These are phyloP conservation scores for Colletotrichum ledebouriae DNA, from an alignment of 2,329 filamentous ascomycete species.

Conservation along the genomic window DNA sequence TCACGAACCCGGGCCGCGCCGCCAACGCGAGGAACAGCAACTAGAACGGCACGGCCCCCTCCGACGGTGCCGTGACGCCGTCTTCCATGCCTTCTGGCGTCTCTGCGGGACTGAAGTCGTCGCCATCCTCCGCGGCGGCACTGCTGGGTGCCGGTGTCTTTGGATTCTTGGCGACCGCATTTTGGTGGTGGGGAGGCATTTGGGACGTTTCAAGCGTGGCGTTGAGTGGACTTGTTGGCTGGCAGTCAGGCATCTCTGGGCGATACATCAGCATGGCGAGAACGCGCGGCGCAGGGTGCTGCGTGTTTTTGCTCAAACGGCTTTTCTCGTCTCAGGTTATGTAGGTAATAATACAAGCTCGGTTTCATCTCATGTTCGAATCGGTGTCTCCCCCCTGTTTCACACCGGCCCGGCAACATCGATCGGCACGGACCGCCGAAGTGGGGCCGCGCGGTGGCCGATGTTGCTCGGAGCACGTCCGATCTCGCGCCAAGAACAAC, in stretches of 20 bases:
- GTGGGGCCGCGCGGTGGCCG: conserved; percentile 4
- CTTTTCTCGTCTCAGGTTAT: conserved; percentile 7
- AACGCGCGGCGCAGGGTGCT: conserved; percentile 25
- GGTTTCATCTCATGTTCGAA: conserved; percentile 31
- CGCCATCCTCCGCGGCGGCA: background rate
- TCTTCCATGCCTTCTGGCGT: background rate
- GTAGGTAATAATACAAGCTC: conserved; percentile 21
- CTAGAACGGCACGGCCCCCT: background rate
- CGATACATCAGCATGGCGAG: background rate
- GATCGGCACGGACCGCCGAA: conserved; percentile 15
- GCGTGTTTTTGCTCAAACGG: background rate
- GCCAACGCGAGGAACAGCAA: conserved; percentile 2
- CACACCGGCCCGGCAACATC: conserved; percentile 6
- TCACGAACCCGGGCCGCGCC: conserved; percentile 51
- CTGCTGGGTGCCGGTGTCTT: background rate
- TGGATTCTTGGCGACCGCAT: background rate
- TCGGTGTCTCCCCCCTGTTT: conserved; percentile 16
- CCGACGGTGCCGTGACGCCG: background rate
- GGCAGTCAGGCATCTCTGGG: no score
- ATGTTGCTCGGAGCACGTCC: no score
- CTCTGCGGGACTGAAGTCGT: conserved; percentile 1
- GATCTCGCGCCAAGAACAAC: no score
- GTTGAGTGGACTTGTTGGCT: no score
- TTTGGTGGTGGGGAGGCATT: no score
- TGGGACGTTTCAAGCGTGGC: no score